Evolutionary conservation across 768 basidiomycete genomes (phyloP).

Genomic region (Kwoniella europaea): DNA sequence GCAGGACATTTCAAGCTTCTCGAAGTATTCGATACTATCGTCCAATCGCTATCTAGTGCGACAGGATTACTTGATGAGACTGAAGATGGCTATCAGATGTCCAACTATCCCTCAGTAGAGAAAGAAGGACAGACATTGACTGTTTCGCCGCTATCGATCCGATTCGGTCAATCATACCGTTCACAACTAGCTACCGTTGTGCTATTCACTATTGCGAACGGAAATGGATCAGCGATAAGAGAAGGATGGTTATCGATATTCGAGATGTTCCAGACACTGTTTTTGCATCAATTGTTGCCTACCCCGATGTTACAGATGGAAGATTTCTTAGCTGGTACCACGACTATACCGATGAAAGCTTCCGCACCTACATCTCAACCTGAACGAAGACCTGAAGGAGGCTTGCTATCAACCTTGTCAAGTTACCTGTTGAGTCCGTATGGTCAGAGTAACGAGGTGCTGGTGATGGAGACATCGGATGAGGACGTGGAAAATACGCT

Average conservation of each 20-base stretch:
- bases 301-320: slow-evolving; percentile 93
- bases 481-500: slow-evolving; percentile 89
- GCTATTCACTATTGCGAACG: slow-evolving; percentile 95
- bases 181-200: slow-evolving; percentile 96
- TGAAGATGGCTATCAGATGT: slow-evolving; percentile 64
- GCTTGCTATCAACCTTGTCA: slow-evolving; percentile 87
- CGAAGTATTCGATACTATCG: slow-evolving; percentile 96
- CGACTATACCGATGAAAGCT: slow-evolving; percentile 86
- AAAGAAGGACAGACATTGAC: slow-evolving; percentile 88
- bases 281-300: slow-evolving; percentile 89
- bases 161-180: slow-evolving; percentile 92
- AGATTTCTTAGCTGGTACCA: slow-evolving; percentile 93
- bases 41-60: slow-evolving; percentile 86
- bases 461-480: slow-evolving; percentile 86
- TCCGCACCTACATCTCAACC: slow-evolving; percentile 67
- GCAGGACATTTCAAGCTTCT: slow-evolving; percentile 86
- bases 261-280: slow-evolving; percentile 97
- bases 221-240: slow-evolving; percentile 88
- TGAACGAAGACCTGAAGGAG: slow-evolving; percentile 71
- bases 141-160: slow-evolving; percentile 87
- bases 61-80: slow-evolving; percentile 80
- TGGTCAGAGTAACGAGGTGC: slow-evolving; percentile 70
- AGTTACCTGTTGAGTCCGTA: slow-evolving; percentile 98
- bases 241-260: slow-evolving; percentile 98
- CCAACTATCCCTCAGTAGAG: slow-evolving; percentile 82